Evolutionary conservation across 2,329 filamentous ascomycete species (phyloP), one percentile per base, ranked within the genome.

Genomic region (Phialemoniopsis sp.): DNA sequence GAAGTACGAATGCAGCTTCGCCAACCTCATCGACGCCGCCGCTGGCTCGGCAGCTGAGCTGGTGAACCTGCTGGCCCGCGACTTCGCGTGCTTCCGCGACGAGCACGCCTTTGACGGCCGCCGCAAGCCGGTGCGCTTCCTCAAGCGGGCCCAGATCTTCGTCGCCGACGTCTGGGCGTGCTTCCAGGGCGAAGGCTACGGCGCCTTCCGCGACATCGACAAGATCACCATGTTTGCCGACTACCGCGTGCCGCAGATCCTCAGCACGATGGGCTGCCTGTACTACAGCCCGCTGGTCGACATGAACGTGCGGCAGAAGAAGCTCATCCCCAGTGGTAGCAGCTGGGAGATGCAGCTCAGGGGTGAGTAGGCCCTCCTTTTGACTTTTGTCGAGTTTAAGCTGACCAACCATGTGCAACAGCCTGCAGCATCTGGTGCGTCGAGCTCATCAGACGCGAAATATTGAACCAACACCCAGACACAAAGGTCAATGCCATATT

Each of bases 171-270:
- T 97, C 1, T 98, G 94, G 94, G 94, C 93, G 5, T 94, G 89
- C 46, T 97, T 97, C 59, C 80, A 91, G 38, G 89, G 89, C 34
- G 72, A 84, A 49, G 73, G 77, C 18, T 90, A 83, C 54, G 94
- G 93, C 26, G 70, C 76, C 19, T 98, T 98, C 61, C 58, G 80
- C 41, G 93, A 98, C 57, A 95, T 98, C 52, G 85, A 93, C 64
- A 89, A 89, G 59, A 85, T 98, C 53, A 98, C 93, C 44, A 97
- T 97, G 84, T 98, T 98, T 68, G 90, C 93, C 56, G 93, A 98
- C 67, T 98, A 98, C 58, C 85, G 93, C 32, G 85, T 98, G 39
- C 94, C 94, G 13, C 93, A 98, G 65, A 93, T 96, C 51, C 76
- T 98, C 28, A 81, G 90, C 52, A 80, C 81, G 9, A 71, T 97